phyloP scores from a whole-genome alignment of 768 basidiomycete species.

The Jaapia argillacea region DNA sequence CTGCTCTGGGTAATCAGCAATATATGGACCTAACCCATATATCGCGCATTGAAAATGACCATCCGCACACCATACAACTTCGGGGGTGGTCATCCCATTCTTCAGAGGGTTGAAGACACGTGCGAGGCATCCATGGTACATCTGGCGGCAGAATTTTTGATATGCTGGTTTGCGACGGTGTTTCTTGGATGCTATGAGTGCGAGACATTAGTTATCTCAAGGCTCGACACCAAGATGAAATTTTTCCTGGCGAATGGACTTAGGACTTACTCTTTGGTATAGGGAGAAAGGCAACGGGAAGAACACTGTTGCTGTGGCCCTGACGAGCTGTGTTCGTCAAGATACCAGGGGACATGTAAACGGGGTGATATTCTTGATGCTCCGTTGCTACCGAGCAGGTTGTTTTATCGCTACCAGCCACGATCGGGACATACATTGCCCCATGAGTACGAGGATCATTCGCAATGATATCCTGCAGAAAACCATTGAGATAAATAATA shows the following conservation, averaged over 20 bases:
- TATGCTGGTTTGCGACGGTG: too few species aligned
- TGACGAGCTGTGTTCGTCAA: background rate
- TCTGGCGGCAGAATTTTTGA: constrained; percentile 10
- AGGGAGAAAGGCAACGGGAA: constrained; percentile 6
- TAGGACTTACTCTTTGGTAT: constrained; percentile 19
- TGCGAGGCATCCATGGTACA: constrained; percentile 12
- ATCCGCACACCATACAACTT: constrained; percentile 10
- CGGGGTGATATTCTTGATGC: constrained; percentile 8
- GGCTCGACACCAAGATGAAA: too few species aligned
- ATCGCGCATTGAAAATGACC: constrained; percentile 10
- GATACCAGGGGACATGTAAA: constrained; percentile 8
- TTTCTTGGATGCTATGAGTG: too few species aligned
- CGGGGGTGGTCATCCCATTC: constrained; percentile 10
- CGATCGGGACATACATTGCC: constrained; percentile 8
- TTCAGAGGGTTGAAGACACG: constrained; percentile 9
- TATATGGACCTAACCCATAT: constrained; percentile 13
- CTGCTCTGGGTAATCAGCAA: constrained; percentile 15
- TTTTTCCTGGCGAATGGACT: too few species aligned
- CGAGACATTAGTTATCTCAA: too few species aligned
- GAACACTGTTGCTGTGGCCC: constrained; percentile 1
- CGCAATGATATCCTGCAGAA: background rate
- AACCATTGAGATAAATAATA: background rate
- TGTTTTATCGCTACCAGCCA: constrained; percentile 28
- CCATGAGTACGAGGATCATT: background rate
- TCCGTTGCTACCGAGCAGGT: constrained; percentile 18